These are phyloP conservation scores for Henningerozyma blattae DNA, from an alignment of 805 yeast genomes.

Conservation along the genomic window DNA sequence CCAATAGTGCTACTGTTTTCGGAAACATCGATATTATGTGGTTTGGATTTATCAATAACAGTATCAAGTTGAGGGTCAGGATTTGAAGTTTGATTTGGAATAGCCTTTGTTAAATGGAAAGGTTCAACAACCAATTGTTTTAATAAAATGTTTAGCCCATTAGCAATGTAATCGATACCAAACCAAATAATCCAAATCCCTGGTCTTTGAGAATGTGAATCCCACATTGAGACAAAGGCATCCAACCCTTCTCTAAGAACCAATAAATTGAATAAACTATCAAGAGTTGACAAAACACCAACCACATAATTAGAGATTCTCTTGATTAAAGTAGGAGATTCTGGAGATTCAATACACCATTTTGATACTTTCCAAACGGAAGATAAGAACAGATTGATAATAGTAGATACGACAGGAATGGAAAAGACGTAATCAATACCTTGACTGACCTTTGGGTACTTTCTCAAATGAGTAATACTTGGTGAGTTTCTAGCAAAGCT, in stretches of 20 bases:
- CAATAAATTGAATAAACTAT: slow-evolving; percentile 16
- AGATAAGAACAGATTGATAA: slow-evolving; percentile 8
- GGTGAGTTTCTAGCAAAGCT: slow-evolving; percentile 18
- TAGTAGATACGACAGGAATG: slow-evolving; percentile 9
- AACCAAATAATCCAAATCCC: slow-evolving; percentile 22
- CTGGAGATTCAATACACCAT: slow-evolving; percentile 10
- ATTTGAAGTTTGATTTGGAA: background rate
- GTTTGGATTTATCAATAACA: background rate
- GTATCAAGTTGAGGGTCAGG: slow-evolving; percentile 2
- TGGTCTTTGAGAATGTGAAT: slow-evolving; percentile 9
- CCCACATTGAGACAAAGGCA: slow-evolving; percentile 10
- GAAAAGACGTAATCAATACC: slow-evolving; percentile 8
- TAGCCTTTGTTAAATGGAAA: background rate
- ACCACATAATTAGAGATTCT: slow-evolving; percentile 6
- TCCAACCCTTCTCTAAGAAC: slow-evolving; percentile 23
- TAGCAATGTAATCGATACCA: slow-evolving; percentile 21
- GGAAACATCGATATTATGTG: background rate
- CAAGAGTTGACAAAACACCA: slow-evolving; percentile 8
- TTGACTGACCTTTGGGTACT: slow-evolving; percentile 10
- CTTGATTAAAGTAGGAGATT: slow-evolving; percentile 10
- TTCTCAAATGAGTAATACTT: slow-evolving; percentile 14
- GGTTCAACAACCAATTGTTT: slow-evolving; percentile 20
- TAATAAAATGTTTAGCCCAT: slow-evolving; percentile 18
- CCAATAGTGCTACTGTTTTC: slow-evolving; percentile 3
- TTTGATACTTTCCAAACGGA: slow-evolving; percentile 6